These are phyloP conservation scores for Xylariaceae sp. DNA, from an alignment of 2,329 filamentous ascomycete species.

Conservation along the genomic window DNA sequence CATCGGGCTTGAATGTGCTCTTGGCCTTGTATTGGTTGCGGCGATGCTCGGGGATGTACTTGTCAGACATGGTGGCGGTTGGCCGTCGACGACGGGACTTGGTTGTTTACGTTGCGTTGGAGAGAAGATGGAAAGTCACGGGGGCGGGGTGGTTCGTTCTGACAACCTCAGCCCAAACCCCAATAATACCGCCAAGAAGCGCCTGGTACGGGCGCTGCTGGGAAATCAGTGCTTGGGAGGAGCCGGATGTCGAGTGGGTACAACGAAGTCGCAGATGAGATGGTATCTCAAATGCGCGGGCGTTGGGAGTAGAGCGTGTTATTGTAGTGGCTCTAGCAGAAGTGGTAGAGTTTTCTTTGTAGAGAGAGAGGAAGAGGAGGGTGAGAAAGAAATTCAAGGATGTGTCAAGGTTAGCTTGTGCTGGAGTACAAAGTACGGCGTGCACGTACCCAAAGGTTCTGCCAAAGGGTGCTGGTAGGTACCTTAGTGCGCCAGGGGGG, in stretches of 20 bases:
- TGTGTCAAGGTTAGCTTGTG: neutral
- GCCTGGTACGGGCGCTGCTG: slow-evolving; percentile 4
- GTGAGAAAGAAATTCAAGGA: slow-evolving; percentile 18
- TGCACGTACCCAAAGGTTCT: neutral
- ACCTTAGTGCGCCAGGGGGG: no score
- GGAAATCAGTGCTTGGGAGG: neutral
- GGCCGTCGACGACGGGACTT: slow-evolving; percentile 11
- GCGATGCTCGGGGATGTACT: slow-evolving; percentile 98
- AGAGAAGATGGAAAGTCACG: slow-evolving; percentile 27
- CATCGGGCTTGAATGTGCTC: slow-evolving; percentile 98
- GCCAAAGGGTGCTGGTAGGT: no score
- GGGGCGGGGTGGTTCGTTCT: slow-evolving; percentile 35
- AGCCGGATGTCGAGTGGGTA: neutral
- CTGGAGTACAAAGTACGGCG: neutral
- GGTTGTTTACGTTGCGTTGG: slow-evolving; percentile 17
- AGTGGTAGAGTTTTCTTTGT: neutral
- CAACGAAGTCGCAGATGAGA: neutral
- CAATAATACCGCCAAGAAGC: slow-evolving; percentile 14
- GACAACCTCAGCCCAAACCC: slow-evolving; percentile 19
- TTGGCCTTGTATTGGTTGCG: slow-evolving; percentile 99
- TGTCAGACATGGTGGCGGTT: slow-evolving; percentile 78
- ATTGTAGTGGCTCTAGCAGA: neutral
- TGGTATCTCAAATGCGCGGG: neutral
- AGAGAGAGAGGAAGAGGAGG: slow-evolving; percentile 3
- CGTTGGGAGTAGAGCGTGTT: neutral